These are phyloP conservation scores for Pontederia crassipes DNA, from an alignment of 176 grass and related monocot genomes.

Conservation along the genomic window DNA sequence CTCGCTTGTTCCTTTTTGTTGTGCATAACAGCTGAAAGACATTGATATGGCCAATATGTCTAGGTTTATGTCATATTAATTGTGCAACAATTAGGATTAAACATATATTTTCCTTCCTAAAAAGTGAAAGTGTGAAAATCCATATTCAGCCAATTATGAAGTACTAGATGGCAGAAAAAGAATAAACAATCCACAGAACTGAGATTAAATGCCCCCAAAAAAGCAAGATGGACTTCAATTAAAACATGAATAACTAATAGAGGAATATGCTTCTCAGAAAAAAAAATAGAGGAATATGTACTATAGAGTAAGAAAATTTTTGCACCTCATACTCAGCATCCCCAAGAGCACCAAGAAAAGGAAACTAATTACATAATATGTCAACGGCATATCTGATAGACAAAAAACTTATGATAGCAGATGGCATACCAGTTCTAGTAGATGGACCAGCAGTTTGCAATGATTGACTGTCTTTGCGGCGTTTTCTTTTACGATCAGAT, in stretches of 20 bases:
- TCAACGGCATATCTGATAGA: neutral
- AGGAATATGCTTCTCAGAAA: neutral
- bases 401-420: neutral
- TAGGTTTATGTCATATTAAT: too few species aligned
- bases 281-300: neutral
- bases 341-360: neutral
- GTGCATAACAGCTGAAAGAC: slow-evolving; percentile 13
- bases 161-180: too few species aligned
- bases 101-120: too few species aligned
- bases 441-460: slow-evolving; percentile 5
- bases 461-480: slow-evolving; percentile 17
- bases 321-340: neutral
- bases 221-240: too few species aligned
- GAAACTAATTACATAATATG: neutral
- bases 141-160: too few species aligned
- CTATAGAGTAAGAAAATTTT: neutral
- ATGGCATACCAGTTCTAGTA: slow-evolving; percentile 5
- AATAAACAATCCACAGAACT: too few species aligned
- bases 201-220: too few species aligned
- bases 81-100: too few species aligned
- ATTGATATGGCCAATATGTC: slow-evolving; percentile 9
- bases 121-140: too few species aligned
- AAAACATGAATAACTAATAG: neutral
- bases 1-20: slow-evolving; percentile 17
- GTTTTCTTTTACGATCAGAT: neutral